These are phyloP conservation scores for Penicillium nordicum DNA, from an alignment of 2,329 filamentous ascomycete species.

Conservation along the genomic window DNA sequence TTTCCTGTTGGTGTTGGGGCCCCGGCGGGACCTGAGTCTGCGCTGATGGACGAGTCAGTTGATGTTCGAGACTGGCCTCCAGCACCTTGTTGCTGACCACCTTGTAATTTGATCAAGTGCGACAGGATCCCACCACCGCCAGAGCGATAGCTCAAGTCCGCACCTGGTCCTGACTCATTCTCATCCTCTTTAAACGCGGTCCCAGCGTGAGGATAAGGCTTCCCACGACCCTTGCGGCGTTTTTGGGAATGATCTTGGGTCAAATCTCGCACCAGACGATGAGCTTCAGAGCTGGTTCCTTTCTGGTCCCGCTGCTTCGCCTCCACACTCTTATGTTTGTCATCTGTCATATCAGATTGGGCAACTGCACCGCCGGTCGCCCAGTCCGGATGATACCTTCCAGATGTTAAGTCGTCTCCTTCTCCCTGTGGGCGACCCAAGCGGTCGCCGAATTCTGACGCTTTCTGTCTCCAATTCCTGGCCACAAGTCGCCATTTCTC, in stretches of 20 bases:
- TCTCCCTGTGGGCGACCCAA: slow-evolving; percentile 23
- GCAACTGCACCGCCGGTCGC: slow-evolving; percentile 25
- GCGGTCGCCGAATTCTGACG: slow-evolving; percentile 13
- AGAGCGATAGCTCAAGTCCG: slow-evolving; percentile 22
- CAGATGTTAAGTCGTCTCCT: slow-evolving; percentile 28
- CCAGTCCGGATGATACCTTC: slow-evolving; percentile 26
- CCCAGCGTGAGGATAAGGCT: slow-evolving; percentile 13
- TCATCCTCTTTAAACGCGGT: slow-evolving; percentile 10
- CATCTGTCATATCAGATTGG: slow-evolving; percentile 28
- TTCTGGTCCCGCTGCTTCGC: slow-evolving; percentile 25
- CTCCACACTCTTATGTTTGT: slow-evolving; percentile 31
- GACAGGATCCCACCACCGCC: slow-evolving; percentile 33
- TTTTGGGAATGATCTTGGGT: slow-evolving; percentile 26
- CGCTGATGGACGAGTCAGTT: slow-evolving; percentile 9
- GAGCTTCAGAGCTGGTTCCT: slow-evolving; percentile 29
- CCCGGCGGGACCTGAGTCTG: slow-evolving; percentile 2
- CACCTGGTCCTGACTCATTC: slow-evolving; percentile 8
- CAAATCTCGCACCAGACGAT: slow-evolving; percentile 32
- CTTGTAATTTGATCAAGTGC: slow-evolving; percentile 29
- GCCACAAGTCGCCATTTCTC: slow-evolving; percentile 1
- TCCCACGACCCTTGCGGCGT: slow-evolving; percentile 16
- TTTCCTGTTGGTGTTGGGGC: slow-evolving; percentile 13
- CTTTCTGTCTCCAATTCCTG: slow-evolving; percentile 12
- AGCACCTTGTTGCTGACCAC: slow-evolving; percentile 3
- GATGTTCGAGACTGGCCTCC: slow-evolving; percentile 9